These are phyloP conservation scores for Pseudogymnoascus pannorum DNA, from an alignment of 2,329 filamentous ascomycete genomes.

Conservation along the genomic window DNA sequence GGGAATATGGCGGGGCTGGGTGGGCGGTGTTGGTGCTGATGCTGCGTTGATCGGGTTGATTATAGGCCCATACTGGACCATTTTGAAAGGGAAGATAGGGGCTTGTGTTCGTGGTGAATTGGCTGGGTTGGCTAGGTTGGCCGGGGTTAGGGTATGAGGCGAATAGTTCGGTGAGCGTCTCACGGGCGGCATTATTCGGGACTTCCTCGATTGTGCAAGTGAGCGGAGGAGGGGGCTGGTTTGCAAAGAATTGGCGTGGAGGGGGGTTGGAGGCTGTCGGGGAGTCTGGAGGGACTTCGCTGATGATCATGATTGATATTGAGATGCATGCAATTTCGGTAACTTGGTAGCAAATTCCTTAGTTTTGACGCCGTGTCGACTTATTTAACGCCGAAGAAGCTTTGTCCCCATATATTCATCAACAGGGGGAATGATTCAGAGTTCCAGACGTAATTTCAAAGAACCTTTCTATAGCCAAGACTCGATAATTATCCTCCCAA, in stretches of 20 bases:
- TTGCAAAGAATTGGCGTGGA: not conserved
- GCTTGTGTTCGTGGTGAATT: not conserved
- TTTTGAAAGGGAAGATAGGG: not conserved
- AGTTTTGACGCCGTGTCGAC: not conserved
- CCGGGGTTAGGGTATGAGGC: not conserved
- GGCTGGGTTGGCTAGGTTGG: not conserved
- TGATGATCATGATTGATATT: not conserved
- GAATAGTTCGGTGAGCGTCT: not conserved
- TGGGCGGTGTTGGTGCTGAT: not conserved
- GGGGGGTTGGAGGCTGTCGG: not conserved
- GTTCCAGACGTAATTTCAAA: not conserved
- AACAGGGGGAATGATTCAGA: not conserved
- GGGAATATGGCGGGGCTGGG: no score
- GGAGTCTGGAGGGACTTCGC: not conserved
- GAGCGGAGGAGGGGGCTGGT: not conserved
- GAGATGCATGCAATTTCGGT: not conserved
- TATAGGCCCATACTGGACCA: not conserved
- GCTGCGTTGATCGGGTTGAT: no score
- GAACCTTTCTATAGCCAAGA: not conserved
- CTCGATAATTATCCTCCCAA: not conserved
- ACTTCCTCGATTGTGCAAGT: not conserved
- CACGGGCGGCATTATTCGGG: not conserved
- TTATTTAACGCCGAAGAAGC: not conserved
- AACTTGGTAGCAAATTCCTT: not conserved
- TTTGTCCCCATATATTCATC: no score